Percentiles rank a stretch among this genome's conserved stretches.
Evolutionary conservation across 768 basidiomycete genomes (phyloP).

Genomic region (Kondoa subrosea): DNA sequence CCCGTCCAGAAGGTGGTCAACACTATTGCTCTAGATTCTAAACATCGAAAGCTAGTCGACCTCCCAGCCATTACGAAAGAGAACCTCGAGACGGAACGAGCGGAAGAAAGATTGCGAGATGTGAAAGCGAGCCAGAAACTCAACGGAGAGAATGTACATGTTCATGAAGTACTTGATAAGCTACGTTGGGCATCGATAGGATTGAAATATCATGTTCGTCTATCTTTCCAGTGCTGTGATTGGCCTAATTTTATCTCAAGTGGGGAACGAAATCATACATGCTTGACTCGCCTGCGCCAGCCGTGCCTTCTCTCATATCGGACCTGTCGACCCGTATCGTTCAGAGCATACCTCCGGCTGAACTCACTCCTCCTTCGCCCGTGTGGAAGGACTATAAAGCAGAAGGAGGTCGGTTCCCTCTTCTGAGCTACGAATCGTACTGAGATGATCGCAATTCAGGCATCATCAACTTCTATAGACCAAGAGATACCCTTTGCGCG

Average conservation of each 20-base stretch:
- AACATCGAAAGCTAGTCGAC: background rate
- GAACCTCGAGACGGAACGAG: background rate
- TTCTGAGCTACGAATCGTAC: background rate
- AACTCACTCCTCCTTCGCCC: constrained; percentile 39
- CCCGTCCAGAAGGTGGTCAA: constrained; percentile 18
- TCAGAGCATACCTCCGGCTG: constrained; percentile 48
- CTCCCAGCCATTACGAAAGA: background rate
- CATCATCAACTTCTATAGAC: constrained; percentile 10
- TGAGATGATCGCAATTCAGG: background rate
- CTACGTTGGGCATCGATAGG: constrained; percentile 93
- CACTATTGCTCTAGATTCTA: background rate
- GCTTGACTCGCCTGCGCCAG: constrained; percentile 52
- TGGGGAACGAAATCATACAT: constrained; percentile 95
- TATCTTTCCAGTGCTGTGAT: background rate
- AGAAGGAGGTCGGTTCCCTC: constrained; percentile 57
- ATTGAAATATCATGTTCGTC: constrained; percentile 55
- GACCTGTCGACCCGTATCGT: constrained; percentile 51
- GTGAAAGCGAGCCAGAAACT: background rate
- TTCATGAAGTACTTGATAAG: constrained; percentile 33
- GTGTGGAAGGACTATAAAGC: constrained; percentile 49
- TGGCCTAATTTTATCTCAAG: constrained; percentile 31
- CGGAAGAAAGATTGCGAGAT: constrained; percentile 4
- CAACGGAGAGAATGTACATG: constrained; percentile 11
- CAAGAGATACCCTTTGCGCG: constrained; percentile 76
- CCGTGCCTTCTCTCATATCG: constrained; percentile 44